These are phyloP conservation scores for Penicillium soppii DNA, from an alignment of 495 filamentous ascomycete genomes.

Conservation along the genomic window DNA sequence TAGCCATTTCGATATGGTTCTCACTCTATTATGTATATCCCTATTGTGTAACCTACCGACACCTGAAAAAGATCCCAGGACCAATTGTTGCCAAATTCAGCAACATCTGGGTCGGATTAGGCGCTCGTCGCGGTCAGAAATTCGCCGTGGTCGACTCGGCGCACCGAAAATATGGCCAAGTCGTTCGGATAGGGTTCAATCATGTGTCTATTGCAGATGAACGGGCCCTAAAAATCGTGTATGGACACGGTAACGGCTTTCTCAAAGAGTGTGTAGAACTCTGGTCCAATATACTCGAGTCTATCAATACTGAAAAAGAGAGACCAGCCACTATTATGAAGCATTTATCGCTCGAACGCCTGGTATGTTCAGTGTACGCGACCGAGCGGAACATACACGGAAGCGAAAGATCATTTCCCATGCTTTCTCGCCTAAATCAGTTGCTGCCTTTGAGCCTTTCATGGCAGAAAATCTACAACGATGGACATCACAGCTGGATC, in stretches of 20 bases:
- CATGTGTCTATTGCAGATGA: conserved; percentile 36
- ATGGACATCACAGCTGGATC: conserved; percentile 66
- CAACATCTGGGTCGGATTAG: conserved; percentile 26
- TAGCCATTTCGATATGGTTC: conserved; percentile 14
- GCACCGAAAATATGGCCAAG: conserved; percentile 41
- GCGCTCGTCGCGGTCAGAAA: conserved; percentile 21
- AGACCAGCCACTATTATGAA: conserved; percentile 69
- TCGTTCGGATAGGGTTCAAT: conserved; percentile 36
- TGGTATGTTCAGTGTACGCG: conserved; percentile 77
- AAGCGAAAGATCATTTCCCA: conserved; percentile 80
- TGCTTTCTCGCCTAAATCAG: conserved; percentile 71
- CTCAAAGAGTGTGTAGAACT: conserved; percentile 52
- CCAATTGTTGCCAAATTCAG: conserved; percentile 23
- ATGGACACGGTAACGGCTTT: conserved; percentile 60
- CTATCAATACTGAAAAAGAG: neutral
- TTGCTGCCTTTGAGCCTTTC: conserved; percentile 74
- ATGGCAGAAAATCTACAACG: conserved; percentile 68
- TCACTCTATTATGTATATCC: conserved; percentile 23
- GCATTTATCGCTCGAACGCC: conserved; percentile 76
- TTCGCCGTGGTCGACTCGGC: conserved; percentile 31
- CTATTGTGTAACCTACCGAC: conserved; percentile 17
- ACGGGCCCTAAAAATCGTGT: conserved; percentile 27
- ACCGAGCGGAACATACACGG: conserved; percentile 71
- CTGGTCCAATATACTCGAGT: no score
- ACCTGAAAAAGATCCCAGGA: conserved; percentile 17